Conservation (phyloP, 1,284 basidiomycete species). For the Trametes pubescens region DNA sequence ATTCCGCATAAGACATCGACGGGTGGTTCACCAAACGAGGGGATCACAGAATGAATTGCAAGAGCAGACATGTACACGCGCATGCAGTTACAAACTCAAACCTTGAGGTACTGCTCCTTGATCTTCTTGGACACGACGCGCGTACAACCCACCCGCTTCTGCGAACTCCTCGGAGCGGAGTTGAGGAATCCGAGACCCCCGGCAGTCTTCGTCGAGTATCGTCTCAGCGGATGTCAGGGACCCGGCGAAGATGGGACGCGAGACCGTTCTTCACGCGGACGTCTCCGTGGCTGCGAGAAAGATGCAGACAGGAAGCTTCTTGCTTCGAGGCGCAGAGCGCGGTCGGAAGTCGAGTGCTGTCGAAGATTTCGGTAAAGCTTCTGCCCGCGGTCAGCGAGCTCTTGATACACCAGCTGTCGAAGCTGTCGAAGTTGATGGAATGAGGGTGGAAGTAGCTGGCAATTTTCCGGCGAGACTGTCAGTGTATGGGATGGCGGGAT, state of each 20-base stretch:
- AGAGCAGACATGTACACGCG: neutral
- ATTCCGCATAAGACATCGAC: too few species aligned
- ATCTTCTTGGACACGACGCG: slow-evolving; percentile 6
- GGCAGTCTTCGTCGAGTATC: slow-evolving; percentile 10
- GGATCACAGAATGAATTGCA: too few species aligned
- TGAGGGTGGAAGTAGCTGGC: too few species aligned
- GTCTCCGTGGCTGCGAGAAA: neutral
- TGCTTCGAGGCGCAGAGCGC: neutral
- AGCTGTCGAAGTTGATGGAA: neutral
- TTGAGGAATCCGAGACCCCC: slow-evolving; percentile 12
- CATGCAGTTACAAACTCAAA: slow-evolving; percentile 1
- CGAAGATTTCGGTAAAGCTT: neutral
- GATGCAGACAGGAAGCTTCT: neutral
- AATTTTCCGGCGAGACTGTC: too few species aligned
- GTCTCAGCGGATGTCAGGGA: slow-evolving; percentile 1
- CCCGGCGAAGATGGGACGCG: neutral
- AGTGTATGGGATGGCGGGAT: too few species aligned
- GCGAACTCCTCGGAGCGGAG: slow-evolving; percentile 8
- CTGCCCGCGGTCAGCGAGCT: neutral
- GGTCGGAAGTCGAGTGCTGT: neutral
- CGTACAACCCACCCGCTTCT: slow-evolving; percentile 8
- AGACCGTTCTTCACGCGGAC: neutral
- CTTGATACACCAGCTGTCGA: neutral
- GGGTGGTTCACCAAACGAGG: too few species aligned
- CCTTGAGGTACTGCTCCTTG: slow-evolving; percentile 3